Base-by-base conservation (phyloP, 208 protist genomes). In the Crithidia sp. region DNA sequence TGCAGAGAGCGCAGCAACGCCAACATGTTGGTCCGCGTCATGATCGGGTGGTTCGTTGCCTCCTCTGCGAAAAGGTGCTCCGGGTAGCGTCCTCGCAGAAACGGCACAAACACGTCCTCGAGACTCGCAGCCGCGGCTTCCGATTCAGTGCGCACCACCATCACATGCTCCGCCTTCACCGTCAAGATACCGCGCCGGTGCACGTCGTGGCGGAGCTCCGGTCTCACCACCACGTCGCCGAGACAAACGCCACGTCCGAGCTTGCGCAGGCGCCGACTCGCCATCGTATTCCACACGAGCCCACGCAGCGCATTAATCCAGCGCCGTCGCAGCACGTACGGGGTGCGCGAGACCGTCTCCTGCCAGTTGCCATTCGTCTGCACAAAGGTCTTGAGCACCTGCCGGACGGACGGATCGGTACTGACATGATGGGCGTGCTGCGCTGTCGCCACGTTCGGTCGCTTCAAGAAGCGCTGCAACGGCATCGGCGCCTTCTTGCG, bases 221-320 rank as follows among this genome's bases (percentile, higher is more conserved):
- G 84, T 14, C 80, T 77, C 37, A 97, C 66, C 61, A 95, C 89
- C 16, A 92, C 45, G 76, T 97, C 92, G 19, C 92, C 92, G 12
- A 91, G 43, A 40, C 93, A 54, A 28, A 93, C 92, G 28, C 57
- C 39, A 3, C 77, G 71, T 2, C 77, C 70, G 13, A 57, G 68
- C 4, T 71, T 40, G 49, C 84, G 79, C 40, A 97, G 37, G 10
- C 92, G 84, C 55, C 79, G 61, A 12, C 90, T 92, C 8, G 90
- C 90, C 87, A 97, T 93, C 36, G 59, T 79, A 58, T 97, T 97
- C 89, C 90, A 97, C 40, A 94, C 87, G 10, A 80, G 67, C 45
- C 80, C 81, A 4, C 90, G 86, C 67, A 96, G 79, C 37, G 90
- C 88, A 60, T 88, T 92, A 28, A 95, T 73, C 90, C 92, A 96